Evolutionary conservation across 129 eudicot genomes (phyloP).

Genomic region (Apium graveolens): DNA sequence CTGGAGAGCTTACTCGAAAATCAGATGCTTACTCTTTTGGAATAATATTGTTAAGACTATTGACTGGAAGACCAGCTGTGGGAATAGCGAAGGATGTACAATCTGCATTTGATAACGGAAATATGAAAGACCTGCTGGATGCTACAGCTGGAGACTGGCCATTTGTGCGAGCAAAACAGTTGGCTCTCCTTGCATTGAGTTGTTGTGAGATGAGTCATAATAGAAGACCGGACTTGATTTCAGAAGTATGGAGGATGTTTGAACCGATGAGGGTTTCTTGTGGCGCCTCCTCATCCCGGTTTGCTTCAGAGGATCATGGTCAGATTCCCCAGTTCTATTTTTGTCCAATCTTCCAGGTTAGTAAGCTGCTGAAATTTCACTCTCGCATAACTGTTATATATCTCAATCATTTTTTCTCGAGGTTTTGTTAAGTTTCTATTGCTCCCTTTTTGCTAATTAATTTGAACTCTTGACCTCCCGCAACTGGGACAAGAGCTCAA

Average conservation of each 20-base stretch:
- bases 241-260: constrained; percentile 82
- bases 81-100: constrained; percentile 56
- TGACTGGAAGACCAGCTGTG: constrained; percentile 68
- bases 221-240: constrained; percentile 65
- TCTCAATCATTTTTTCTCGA: neutral
- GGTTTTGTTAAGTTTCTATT: neutral
- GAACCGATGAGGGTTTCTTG: constrained; percentile 79
- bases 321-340: constrained; percentile 61
- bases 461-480: too few relatives aligned
- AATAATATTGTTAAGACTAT: constrained; percentile 52
- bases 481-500: too few relatives aligned
- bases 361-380: constrained; percentile 10
- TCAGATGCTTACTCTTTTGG: constrained; percentile 92
- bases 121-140: constrained; percentile 47
- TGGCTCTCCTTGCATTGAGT: constrained; percentile 66
- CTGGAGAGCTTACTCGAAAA: constrained; percentile 78
- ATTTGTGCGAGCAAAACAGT: constrained; percentile 78
- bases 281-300: constrained; percentile 40
- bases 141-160: constrained; percentile 95
- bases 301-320: constrained; percentile 33
- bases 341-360: constrained; percentile 90
- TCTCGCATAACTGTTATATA: neutral
- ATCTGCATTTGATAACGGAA: constrained; percentile 47
- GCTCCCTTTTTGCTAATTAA: too few relatives aligned
- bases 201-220: constrained; percentile 53